Percentiles rank a stretch among this genome's conserved stretches.
Conservation (phyloP, 192 early-diverging fungal species). For the Rhizophagus prolifer region DNA sequence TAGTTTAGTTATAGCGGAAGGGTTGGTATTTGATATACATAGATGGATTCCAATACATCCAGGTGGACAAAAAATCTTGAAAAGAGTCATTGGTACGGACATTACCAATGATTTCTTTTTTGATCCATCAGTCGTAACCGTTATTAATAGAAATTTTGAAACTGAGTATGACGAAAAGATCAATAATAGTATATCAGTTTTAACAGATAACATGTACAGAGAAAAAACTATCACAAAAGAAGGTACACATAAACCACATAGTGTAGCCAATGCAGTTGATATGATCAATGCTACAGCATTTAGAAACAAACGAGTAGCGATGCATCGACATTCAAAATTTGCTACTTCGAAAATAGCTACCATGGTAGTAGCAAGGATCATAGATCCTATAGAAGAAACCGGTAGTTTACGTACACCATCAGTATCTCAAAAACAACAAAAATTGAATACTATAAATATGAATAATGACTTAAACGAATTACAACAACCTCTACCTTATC, state of each 20-base stretch:
- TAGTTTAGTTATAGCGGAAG: conserved; percentile 16
- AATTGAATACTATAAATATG: background rate
- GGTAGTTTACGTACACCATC: background rate
- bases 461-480: background rate
- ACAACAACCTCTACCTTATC: background rate
- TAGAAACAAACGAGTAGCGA: background rate
- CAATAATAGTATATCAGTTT: background rate
- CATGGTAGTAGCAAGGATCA: conserved; percentile 5
- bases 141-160: background rate
- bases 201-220: background rate
- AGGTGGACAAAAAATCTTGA: conserved; percentile 26
- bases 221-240: background rate
- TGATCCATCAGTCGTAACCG: background rate
- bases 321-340: conserved; percentile 14
- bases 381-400: background rate
- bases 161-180: background rate
- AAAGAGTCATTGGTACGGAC: conserved; percentile 25
- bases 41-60: conserved; percentile 27
- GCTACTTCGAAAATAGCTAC: background rate
- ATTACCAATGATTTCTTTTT: conserved; percentile 7
- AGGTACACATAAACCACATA: background rate
- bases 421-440: background rate
- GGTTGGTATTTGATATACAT: conserved; percentile 22
- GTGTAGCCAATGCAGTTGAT: background rate
- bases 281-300: background rate